These are phyloP conservation scores for Ustilago vetiveriae DNA, from an alignment of 1,284 basidiomycete species.

Conservation along the genomic window DNA sequence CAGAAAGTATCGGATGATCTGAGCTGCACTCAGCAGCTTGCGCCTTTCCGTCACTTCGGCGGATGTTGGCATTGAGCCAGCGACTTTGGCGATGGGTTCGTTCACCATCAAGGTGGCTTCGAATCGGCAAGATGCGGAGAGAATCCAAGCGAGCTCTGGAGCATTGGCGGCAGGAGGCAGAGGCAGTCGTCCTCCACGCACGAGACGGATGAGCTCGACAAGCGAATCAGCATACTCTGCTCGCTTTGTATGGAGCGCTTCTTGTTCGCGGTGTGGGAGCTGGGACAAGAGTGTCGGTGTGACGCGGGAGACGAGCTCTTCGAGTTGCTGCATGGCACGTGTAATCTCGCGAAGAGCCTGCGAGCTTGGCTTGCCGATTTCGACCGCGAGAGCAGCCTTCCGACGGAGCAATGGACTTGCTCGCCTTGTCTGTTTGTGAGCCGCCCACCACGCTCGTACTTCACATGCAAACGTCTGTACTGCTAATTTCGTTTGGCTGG, in stretches of 20 bases:
- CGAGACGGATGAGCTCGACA: conserved; percentile 28
- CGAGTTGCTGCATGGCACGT: conserved; percentile 15
- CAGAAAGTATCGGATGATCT: conserved; percentile 26
- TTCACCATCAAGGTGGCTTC: conserved; percentile 19
- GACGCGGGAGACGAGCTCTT: conserved; percentile 16
- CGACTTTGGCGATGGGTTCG: background rate
- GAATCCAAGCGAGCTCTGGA: conserved; percentile 37
- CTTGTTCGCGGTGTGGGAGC: conserved; percentile 9
- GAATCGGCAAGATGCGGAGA: conserved; percentile 42
- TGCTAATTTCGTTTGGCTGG: conserved; percentile 12
- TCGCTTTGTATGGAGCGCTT: conserved; percentile 15
- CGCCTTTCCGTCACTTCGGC: conserved; percentile 4
- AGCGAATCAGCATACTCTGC: conserved; percentile 30
- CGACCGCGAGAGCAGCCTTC: conserved; percentile 21
- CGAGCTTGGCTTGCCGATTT: conserved; percentile 28
- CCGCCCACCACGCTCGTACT: conserved; percentile 36
- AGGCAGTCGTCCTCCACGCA: conserved; percentile 19
- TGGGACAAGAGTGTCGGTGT: conserved; percentile 16
- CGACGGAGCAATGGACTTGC: conserved; percentile 8
- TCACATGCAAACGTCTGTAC: conserved; percentile 24
- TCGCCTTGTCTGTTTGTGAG: conserved; percentile 19
- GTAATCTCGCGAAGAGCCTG: conserved; percentile 27
- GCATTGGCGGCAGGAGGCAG: conserved; percentile 14
- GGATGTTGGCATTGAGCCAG: background rate
- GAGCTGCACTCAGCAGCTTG: conserved; percentile 14